These are phyloP conservation scores for Auricularia heimuer DNA, from an alignment of 768 basidiomycete genomes.

Conservation along the genomic window DNA sequence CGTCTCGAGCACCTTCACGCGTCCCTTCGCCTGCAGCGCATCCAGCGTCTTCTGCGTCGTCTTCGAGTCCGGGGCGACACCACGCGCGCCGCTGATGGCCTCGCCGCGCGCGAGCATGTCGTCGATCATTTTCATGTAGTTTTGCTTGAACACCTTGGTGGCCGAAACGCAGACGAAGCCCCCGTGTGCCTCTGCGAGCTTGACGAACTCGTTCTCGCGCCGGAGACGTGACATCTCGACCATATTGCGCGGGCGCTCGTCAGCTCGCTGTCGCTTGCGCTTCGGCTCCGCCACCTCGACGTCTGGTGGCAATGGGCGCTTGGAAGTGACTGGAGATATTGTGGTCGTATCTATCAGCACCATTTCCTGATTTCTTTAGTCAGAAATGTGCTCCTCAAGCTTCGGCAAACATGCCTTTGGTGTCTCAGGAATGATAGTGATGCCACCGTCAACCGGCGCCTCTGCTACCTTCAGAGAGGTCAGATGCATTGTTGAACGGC, in stretches of 20 bases:
- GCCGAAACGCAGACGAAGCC: slow-evolving; percentile 54
- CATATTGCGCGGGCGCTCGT: not conserved
- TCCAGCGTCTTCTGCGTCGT: slow-evolving; percentile 53
- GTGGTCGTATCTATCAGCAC: no score
- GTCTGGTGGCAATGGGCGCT: no score
- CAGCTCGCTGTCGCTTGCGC: no score
- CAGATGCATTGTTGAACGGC: no score
- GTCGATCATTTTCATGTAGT: slow-evolving; percentile 54
- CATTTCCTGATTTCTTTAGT: no score
- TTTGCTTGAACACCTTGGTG: slow-evolving; percentile 59
- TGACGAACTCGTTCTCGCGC: slow-evolving; percentile 70
- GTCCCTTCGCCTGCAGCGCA: slow-evolving; percentile 52
- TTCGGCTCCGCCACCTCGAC: no score
- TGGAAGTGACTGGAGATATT: no score
- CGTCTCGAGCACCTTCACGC: slow-evolving; percentile 63
- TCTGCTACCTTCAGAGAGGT: no score
- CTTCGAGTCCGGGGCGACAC: slow-evolving; percentile 63
- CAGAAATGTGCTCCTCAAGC: no score
- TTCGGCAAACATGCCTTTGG: no score
- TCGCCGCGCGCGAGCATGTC: slow-evolving; percentile 49
- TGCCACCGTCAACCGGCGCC: no score
- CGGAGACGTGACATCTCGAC: slow-evolving; percentile 33
- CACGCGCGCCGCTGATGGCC: slow-evolving; percentile 57
- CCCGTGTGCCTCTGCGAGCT: slow-evolving; percentile 52
- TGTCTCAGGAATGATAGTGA: no score